Percentiles rank a stretch among this genome's conserved stretches.
phyloP scores from a whole-genome alignment of 306 rosid species.

The Lathyrus aphaca region DNA sequence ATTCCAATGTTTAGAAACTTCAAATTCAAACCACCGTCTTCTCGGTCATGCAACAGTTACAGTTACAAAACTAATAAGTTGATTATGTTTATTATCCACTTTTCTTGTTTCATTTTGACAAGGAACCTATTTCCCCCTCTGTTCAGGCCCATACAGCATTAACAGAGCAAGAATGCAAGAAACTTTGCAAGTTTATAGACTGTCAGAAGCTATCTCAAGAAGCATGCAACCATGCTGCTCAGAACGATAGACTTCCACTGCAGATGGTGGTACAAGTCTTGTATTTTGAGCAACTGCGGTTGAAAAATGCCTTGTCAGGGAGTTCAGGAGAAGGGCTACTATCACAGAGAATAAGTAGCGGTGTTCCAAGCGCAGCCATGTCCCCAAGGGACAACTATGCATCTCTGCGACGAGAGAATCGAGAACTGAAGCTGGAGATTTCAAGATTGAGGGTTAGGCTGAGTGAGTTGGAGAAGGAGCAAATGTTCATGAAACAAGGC shows the following conservation, averaged over 20 bases:
- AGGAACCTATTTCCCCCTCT: not conserved
- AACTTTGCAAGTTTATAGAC: slow-evolving; percentile 77
- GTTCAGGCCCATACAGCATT: slow-evolving; percentile 70
- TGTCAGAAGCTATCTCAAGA: slow-evolving; percentile 90
- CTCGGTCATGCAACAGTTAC: slow-evolving; percentile 26
- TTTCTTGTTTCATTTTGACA: slow-evolving; percentile 14
- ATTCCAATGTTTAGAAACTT: slow-evolving; percentile 5
- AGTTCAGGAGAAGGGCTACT: slow-evolving; percentile 62
- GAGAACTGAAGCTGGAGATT: slow-evolving; percentile 84
- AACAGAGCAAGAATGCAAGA: slow-evolving; percentile 75
- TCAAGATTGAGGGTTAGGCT: slow-evolving; percentile 87
- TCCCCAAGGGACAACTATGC: slow-evolving; percentile 92
- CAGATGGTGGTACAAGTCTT: slow-evolving; percentile 80
- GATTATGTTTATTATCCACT: not conserved
- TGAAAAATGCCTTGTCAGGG: slow-evolving; percentile 70
- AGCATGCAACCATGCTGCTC: slow-evolving; percentile 90
- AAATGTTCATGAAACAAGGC: slow-evolving; percentile 79
- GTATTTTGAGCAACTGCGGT: slow-evolving; percentile 81
- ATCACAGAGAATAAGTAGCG: slow-evolving; percentile 77
- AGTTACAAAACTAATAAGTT: slow-evolving; percentile 12
- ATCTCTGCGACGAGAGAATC: slow-evolving; percentile 78
- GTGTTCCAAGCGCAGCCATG: slow-evolving; percentile 85
- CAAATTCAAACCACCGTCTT: slow-evolving; percentile 1
- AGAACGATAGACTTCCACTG: slow-evolving; percentile 76
- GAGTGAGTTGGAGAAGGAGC: slow-evolving; percentile 92